Base-by-base conservation (phyloP, 129 eudicot species). In the Arctium minus region DNA sequence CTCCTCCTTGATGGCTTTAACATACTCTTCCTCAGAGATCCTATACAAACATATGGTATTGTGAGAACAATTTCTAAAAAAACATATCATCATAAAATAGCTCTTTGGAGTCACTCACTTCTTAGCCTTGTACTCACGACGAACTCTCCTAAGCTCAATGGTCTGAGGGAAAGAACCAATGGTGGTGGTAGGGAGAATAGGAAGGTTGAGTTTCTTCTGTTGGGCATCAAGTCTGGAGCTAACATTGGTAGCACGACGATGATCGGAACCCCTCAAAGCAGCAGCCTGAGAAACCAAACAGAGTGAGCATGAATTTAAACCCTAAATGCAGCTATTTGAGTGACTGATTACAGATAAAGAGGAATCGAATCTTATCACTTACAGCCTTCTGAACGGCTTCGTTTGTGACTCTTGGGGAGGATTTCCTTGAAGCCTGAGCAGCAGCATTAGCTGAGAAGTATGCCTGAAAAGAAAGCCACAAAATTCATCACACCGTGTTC, bases 101-200 rank as follows among this genome's bases (percentile, higher is more conserved):
- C 53, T 46, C 8, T 33, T 69, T 17, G 17, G 84, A 78, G 77
- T 33, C 18, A 85, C 98, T 83, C 78, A 95, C 99, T 92, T 95
- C 84, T 95, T 95, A 78, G 97, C 99, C 93, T 92, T 95, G 97
- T 89, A 95, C 84, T 95, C 98, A 89, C 98, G 98, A 71, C 98
- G 98, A 73, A 95, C 99, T 82, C 94, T 95, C 79, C 99, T 92
- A 76, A 95, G 94, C 86, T 95, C 99, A 4, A 95, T 85, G 64
- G 99, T 95, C 84, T 95, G 99, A 22, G 99, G 98, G 89, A 95
- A 95, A 40, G 99, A 93, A 22, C 99, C 99, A 90, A 95, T 95
- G 56, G 99, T 95, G 82, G 99, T 95, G 88, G 99, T 95, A 2
- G 99, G 99, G 75, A 95, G 99, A 42, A 95, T 86, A 38, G 99